These are phyloP conservation scores for Drechslerella dactyloides DNA, from an alignment of 2,329 filamentous ascomycete genomes.

Conservation along the genomic window DNA sequence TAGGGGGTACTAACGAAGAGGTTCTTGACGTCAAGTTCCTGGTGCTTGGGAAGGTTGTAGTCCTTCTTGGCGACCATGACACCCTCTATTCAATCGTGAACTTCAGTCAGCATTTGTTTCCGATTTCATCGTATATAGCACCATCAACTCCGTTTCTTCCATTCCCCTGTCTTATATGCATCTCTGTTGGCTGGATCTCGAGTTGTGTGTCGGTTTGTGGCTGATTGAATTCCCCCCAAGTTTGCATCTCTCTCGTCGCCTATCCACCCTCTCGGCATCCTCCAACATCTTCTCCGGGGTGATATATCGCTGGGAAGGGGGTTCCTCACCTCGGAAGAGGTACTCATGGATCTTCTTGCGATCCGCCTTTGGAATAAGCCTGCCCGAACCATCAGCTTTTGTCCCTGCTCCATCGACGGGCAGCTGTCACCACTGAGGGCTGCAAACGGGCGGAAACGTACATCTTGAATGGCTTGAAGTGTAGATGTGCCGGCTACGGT, in stretches of 20 bases:
- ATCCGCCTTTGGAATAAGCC: slow-evolving; percentile 99
- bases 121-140: slow-evolving; percentile 33
- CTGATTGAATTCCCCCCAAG: background rate
- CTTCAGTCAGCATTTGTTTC: slow-evolving; percentile 29
- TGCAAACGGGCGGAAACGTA: slow-evolving; percentile 36
- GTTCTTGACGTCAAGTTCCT: slow-evolving; percentile 99
- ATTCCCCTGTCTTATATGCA: background rate
- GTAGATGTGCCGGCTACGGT: slow-evolving; percentile 32
- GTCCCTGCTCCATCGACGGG: slow-evolving; percentile 21
- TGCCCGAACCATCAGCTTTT: slow-evolving; percentile 58
- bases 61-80: slow-evolving; percentile 98
- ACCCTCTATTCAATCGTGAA: slow-evolving; percentile 64
- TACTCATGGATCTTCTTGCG: slow-evolving; percentile 99
- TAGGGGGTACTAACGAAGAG: slow-evolving; percentile 70
- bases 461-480: slow-evolving; percentile 48
- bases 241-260: background rate
- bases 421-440: slow-evolving; percentile 9
- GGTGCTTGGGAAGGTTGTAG: slow-evolving; percentile 97
- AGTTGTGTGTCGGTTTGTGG: slow-evolving; percentile 5
- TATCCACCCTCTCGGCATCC: background rate
- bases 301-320: slow-evolving; percentile 24
- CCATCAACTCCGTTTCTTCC: slow-evolving; percentile 29
- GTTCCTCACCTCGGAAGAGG: slow-evolving; percentile 81
- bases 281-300: background rate
- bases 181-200: background rate